Conservation (phyloP, 768 basidiomycete species). For the Collybia sordida region DNA sequence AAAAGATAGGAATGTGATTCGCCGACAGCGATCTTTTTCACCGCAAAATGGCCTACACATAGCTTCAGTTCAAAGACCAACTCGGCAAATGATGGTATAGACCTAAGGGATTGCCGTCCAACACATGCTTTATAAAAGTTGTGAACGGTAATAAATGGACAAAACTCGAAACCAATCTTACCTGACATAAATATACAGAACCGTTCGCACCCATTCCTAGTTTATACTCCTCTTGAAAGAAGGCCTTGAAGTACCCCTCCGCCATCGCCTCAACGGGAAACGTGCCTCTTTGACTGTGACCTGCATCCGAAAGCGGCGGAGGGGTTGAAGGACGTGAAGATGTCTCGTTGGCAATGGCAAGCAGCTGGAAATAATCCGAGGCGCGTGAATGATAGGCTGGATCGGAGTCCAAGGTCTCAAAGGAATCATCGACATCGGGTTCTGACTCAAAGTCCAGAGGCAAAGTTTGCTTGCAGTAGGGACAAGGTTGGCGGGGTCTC, state of each 20-base stretch:
- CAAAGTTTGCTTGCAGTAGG: conserved; percentile 70
- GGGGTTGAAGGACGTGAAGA: conserved; percentile 55
- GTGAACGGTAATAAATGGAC: background rate
- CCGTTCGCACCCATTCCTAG: conserved; percentile 97
- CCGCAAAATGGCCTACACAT: conserved; percentile 75
- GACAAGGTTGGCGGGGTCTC: conserved; percentile 45
- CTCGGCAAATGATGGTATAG: conserved; percentile 15
- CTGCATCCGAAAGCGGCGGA: conserved; percentile 21
- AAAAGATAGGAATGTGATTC: conserved; percentile 85
- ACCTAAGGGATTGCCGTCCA: conserved; percentile 88
- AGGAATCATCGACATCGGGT: conserved; percentile 27
- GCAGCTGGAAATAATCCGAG: conserved; percentile 78
- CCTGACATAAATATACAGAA: conserved; percentile 86
- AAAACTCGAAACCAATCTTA: conserved; percentile 25
- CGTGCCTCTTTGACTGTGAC: conserved; percentile 23
- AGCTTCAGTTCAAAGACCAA: too few relatives aligned
- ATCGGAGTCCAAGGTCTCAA: conserved; percentile 34
- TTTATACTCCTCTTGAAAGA: conserved; percentile 87
- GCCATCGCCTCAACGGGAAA: conserved; percentile 79
- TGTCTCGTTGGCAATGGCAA: conserved; percentile 71
- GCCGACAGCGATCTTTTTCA: conserved; percentile 96
- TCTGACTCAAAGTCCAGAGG: conserved; percentile 40
- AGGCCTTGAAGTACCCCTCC: conserved; percentile 89
- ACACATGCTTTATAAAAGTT: conserved; percentile 11
- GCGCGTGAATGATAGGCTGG: conserved; percentile 53